Percentiles rank a stretch among this genome's conserved stretches.
Conservation (phyloP, 2,329 filamentous ascomycete species). For the Colletotrichum trifolii region DNA sequence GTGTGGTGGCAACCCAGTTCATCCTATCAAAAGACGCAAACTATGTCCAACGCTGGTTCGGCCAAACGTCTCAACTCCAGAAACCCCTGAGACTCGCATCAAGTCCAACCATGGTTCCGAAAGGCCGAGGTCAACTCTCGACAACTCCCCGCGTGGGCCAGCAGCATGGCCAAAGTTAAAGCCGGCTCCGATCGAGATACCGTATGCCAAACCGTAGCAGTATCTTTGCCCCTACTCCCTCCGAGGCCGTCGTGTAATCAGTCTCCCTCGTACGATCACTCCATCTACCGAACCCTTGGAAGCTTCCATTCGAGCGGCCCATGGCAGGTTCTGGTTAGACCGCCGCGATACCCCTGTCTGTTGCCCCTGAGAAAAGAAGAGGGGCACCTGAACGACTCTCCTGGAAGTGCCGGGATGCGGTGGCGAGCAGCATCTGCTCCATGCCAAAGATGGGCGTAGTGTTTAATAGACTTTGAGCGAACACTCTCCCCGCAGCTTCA, state of each 20-base stretch:
- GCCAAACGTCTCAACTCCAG: no score
- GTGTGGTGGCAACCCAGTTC: no score
- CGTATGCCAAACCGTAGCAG: no score
- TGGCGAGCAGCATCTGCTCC: constrained; percentile 2
- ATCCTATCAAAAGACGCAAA: no score
- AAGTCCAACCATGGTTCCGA: no score
- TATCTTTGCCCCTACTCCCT: background rate
- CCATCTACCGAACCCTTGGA: constrained; percentile 6
- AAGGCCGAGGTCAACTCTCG: no score
- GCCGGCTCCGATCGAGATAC: no score
- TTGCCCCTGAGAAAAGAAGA: background rate
- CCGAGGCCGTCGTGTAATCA: no score
- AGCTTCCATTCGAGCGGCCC: background rate
- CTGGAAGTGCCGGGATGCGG: constrained; percentile 16
- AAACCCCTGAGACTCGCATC: no score
- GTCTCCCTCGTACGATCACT: constrained; percentile 26
- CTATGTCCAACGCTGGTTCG: no score
- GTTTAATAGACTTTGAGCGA: constrained; percentile 22
- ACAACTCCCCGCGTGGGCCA: no score
- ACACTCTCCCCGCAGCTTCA: constrained; percentile 27
- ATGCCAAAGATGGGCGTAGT: background rate
- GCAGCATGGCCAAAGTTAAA: no score
- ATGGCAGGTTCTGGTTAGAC: constrained; percentile 22
- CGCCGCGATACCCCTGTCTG: constrained; percentile 19
- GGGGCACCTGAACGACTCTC: constrained; percentile 11